Base-by-base conservation (phyloP, 1,284 basidiomycete species). In the Cryptococcus depauperatus region DNA sequence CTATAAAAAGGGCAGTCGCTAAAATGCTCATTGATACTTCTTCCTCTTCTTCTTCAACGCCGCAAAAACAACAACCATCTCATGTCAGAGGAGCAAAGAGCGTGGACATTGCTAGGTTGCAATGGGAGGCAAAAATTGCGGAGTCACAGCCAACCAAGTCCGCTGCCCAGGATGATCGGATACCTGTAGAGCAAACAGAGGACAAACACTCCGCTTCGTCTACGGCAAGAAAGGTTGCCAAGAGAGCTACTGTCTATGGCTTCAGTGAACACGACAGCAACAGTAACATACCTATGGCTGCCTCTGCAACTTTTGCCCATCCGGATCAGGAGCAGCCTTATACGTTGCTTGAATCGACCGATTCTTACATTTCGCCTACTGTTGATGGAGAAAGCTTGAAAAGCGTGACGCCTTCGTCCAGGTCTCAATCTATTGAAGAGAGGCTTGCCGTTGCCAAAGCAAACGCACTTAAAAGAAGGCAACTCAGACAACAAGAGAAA, bases 81-180 rank as follows among this genome's bases (percentile, higher is more conserved):
- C 47, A 44, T 38, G 60, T 58, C 6, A 35, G 43, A 28, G 41
- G 51, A 16, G 51, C 47, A 32, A 60, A 59, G 46, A 63, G 62
- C 0, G 61, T 69, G 19, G 62, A 64, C 44, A 43, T 58, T n/a
- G 65, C 59, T 6, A 48, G 65, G 14, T 54, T 54, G 3, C 56
- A 63, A 50, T 69, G 67, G 67, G 62, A 69, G 44, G 58, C 58
- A 1, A 66, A 64, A 51, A 68, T 68, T 33, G 55, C 42, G 29
- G 55, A 58, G 38, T 47, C 35, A 6, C 16, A 37, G 21, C 56
- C 18, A 40, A 22, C 27, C 23, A 14, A 10, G 10, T 30, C 29
- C n/a, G n/a, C 29, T 30, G 29, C 29, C 10, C 29, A 30, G 29
- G 10, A 10, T 10, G 10, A 10, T 30, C 29, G 10, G 10, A n/a